These are phyloP conservation scores for Erigeron philadelphicus DNA, from an alignment of 140 eudicot species.

Conservation along the genomic window DNA sequence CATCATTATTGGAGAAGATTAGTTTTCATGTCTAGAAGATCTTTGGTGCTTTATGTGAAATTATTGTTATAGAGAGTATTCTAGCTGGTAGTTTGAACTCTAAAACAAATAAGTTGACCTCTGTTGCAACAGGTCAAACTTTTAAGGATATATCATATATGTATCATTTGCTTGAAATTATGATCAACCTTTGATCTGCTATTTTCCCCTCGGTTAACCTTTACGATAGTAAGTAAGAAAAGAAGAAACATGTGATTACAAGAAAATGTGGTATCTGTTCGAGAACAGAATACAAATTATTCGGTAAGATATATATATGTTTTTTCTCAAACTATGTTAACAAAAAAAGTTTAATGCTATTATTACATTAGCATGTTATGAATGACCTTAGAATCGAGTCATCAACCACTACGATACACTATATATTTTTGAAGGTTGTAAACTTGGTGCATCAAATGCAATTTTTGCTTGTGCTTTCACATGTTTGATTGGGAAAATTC, in stretches of 20 bases:
- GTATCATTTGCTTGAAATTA: conserved; percentile 14
- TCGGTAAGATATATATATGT: too few relatives aligned
- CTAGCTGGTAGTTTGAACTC: conserved; percentile 18
- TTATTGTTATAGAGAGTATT: conserved; percentile 26
- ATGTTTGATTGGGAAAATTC: too few relatives aligned
- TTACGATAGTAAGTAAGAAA: neutral
- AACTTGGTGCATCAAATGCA: too few relatives aligned
- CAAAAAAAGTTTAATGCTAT: too few relatives aligned
- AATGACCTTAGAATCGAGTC: too few relatives aligned
- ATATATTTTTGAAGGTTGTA: too few relatives aligned
- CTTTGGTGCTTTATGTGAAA: conserved; percentile 10
- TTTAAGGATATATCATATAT: conserved; percentile 10
- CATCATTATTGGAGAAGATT: conserved; percentile 17
- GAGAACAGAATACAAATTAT: neutral
- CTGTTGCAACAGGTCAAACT: conserved; percentile 29
- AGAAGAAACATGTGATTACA: too few relatives aligned
- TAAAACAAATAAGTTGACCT: conserved; percentile 39
- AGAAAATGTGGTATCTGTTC: neutral
- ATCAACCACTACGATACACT: too few relatives aligned
- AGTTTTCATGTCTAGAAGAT: conserved; percentile 24
- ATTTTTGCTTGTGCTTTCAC: too few relatives aligned
- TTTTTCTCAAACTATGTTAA: too few relatives aligned
- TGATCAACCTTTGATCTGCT: conserved; percentile 19
- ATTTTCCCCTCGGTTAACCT: neutral
- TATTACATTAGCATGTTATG: too few relatives aligned